Percentiles rank a stretch among this genome's conserved stretches.
These are phyloP conservation scores for Gossypium longicalyx DNA, from an alignment of 345 rosid genomes.

Conservation along the genomic window DNA sequence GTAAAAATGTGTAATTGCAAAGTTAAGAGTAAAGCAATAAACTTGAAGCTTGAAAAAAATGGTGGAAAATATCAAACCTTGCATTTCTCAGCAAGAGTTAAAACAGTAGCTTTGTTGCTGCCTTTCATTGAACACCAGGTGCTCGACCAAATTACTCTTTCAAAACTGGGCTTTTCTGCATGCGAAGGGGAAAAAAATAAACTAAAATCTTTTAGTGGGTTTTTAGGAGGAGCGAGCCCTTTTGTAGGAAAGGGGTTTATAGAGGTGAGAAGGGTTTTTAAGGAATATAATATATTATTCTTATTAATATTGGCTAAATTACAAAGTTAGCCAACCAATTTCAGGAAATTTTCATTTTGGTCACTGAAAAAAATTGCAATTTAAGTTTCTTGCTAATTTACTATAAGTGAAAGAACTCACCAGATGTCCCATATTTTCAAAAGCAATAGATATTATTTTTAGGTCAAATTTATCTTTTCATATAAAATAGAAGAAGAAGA, in stretches of 20 bases:
- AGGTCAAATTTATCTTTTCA: no score
- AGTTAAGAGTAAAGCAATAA: neutral
- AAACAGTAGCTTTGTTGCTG: constrained; percentile 43
- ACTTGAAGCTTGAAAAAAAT: neutral
- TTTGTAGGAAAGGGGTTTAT: neutral
- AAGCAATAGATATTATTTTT: no score
- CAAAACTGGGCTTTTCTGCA: neutral
- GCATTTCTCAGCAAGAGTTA: constrained; percentile 65
- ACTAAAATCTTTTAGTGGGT: neutral
- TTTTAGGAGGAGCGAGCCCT: neutral
- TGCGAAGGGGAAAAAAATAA: neutral
- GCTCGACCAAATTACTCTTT: constrained; percentile 47
- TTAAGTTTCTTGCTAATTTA: no score
- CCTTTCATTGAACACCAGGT: constrained; percentile 45
- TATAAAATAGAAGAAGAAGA: no score
- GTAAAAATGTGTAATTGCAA: neutral
- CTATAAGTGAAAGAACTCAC: no score
- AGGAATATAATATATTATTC: no score
- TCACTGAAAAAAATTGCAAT: no score
- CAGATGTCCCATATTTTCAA: no score
- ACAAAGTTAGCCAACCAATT: no score
- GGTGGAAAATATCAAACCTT: constrained; percentile 38
- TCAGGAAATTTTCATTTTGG: no score
- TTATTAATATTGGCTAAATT: no score
- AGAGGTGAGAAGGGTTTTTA: neutral